Base-by-base conservation (phyloP, 305 asterid genomes). In the Vinca major region DNA sequence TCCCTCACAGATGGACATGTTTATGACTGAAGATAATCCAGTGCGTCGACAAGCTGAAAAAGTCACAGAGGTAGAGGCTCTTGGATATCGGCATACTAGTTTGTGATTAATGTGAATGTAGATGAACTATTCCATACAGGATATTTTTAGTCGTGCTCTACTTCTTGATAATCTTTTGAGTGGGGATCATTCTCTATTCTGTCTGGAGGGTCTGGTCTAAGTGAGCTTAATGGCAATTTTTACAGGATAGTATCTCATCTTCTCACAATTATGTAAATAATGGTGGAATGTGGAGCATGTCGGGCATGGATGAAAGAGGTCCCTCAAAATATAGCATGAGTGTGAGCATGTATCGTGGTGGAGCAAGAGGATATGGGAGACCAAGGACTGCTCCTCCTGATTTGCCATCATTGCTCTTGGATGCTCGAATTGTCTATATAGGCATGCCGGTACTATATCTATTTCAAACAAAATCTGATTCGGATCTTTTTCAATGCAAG, bases 1-100 rank as follows among this genome's bases (percentile, higher is more conserved):
- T 70, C 92, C 97, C 62, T 79, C 95, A 33, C 95, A 88, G 83
- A 83, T 90, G 95, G 90, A 89, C 74, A 87, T 90, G 96, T 93
- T 93, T 90, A 85, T 89, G 96, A 88, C 88, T 11, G 96, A 87
- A 81, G 95, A 90, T 78, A 87, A 76, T 62, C 95, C 96, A 45
- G 86, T 77, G 54, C 79, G 82, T 53, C 82, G 86, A 62, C 95
- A 84, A 73, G 73, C 91, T 20, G 92, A 79, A 81, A 85, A 77
- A 61, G 90, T 90, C 73, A 84, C 92, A 3, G 96, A 89, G 95
- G 99, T 87, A 70, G 50, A 47, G 53, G 50, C 26, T 62, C 64
- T 40, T 66, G 60, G 56, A 19, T 67, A 63, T 49, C 66, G 53
- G 48, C 56, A 50, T 64, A 54, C 39, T 66, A 26, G 33, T 48